Base-by-base conservation (phyloP, 73 alveolate genomes). In the Paramecium bursaria region DNA sequence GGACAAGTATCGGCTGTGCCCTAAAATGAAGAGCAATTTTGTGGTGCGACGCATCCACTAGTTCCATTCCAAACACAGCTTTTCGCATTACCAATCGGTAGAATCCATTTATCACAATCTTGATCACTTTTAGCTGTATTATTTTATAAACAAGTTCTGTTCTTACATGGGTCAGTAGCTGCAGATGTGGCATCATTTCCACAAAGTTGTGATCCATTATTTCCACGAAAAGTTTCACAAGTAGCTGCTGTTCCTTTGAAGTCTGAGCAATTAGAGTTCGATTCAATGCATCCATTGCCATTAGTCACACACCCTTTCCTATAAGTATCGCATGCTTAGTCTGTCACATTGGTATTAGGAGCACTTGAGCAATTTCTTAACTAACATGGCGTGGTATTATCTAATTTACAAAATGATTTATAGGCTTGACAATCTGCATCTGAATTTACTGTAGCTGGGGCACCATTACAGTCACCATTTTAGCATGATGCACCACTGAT, bases 1-100 rank as follows among this genome's bases (percentile, higher is more conserved):
- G 82, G 57, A 39, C 82, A 67, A 3, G 82, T 30, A 39, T 67
- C 44, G 11, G 27, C 22, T 0, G 82, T 67, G 44, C 82, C 82
- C 21, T 21, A 33, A 30, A 67, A 67, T 2, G 55, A 33, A 15
- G 82, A 67, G 44, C 82, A 67, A n/a, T 53, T 42, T 67, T 67
- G 44, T 3, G 80, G 54, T 19, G 19, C n/a, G 4, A 31, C 3
- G 19, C 80, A 61, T 2, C 75, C 75, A 17, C 57, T 46, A 5
- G 15, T 35, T 2, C 80, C 80, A 61, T 61, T 17, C 31, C 42
- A 61, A 35, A 61, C 15, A 35, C 80, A 61, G 14, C 80, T 44
- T n/a, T 30, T 33, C 11, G 14, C 50, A 39, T 39, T 39, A 39
- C 11, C 6, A 7, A 39, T 6, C 6, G 14, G 11, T 39, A 6